Percentiles rank a stretch among this genome's conserved stretches.
These are phyloP conservation scores for Guadua angustifolia DNA, from an alignment of 176 grass and related monocot genomes.

Conservation along the genomic window DNA sequence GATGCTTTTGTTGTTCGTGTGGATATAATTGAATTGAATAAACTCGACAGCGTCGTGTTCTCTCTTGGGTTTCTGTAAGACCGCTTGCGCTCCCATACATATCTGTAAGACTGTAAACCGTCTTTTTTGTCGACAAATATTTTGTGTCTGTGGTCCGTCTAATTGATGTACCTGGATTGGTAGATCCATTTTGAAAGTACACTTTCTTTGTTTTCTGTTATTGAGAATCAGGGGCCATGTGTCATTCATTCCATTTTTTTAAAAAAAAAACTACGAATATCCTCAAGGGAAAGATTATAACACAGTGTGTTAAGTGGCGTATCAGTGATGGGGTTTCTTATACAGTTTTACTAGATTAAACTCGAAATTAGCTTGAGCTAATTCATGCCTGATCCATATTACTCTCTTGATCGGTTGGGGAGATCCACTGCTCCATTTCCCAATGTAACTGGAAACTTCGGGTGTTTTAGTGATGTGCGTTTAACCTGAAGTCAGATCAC, in stretches of 20 bases:
- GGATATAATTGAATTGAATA: background rate
- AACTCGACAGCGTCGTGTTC: background rate
- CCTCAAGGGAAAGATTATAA: background rate
- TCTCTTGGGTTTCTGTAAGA: background rate
- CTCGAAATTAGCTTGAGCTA: too few relatives aligned
- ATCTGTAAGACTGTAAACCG: background rate
- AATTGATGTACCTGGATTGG: background rate
- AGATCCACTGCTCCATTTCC: too few relatives aligned
- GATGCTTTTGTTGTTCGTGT: background rate
- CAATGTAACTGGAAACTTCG: too few relatives aligned
- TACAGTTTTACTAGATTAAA: too few relatives aligned
- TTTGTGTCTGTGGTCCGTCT: background rate
- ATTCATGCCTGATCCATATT: too few relatives aligned
- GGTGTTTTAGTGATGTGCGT: too few relatives aligned
- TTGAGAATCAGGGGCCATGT: background rate
- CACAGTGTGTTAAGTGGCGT: too few relatives aligned
- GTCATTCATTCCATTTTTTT: too few relatives aligned
- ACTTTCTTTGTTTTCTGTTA: conserved; percentile 14
- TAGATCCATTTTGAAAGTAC: background rate
- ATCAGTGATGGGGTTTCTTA: too few relatives aligned
- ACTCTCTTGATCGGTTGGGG: too few relatives aligned
- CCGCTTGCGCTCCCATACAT: background rate
- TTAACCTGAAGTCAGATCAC: too few relatives aligned
- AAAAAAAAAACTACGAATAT: background rate
- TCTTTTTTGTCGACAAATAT: background rate